Base-by-base conservation (phyloP, 2,329 filamentous ascomycete genomes). In the Colletotrichum eleusines region DNA sequence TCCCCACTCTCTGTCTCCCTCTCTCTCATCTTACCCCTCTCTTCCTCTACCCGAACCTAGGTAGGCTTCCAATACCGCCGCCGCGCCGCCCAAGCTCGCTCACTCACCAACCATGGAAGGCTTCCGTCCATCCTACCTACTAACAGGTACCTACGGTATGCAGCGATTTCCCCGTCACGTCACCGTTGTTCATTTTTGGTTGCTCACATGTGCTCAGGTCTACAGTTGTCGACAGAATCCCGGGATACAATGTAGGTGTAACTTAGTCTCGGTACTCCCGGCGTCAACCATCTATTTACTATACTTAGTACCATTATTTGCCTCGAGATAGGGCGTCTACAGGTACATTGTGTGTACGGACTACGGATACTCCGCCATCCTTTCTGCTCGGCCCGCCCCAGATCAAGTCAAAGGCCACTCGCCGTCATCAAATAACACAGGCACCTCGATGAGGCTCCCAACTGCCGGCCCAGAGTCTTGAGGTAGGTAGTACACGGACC, bases 381-480 rank as follows among this genome's bases (percentile, higher is more conserved):
- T 53, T 18, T 31, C 18, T 63, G 23, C 23, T n/a, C 33, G 18
- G 20, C 40, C 44, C 46, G 46, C 35, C 31, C 26, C 38, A 66
- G 63, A 40, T 31, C 23, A 59, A 48, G 23, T 11, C n/a, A 40
- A 26, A 38, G 12, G 40, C 40, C 40, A 16, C 35, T 9, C 26
- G 6, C 20, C 20, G 28, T 38, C 54, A 18, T 12, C 42, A 61
- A 63, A 68, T 68, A 62, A 68, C 40, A 57, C 42, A 57, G 35
- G 40, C 48, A 57, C 55, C 67, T 71, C 58, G 68, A 71, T 62
- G 44, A 44, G n/a, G 40, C 63, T 26, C 40, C 44, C 35, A 14
- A 16, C 26, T 23, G 38, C 44, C n/a, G n/a, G n/a, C n/a, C n/a
- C 38, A 12, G n/a, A 44, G 31, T n/a, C 18, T n/a, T n/a, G n/a